phyloP scores from a whole-genome alignment of 805 yeast species.

The Kodamaea restingae region DNA sequence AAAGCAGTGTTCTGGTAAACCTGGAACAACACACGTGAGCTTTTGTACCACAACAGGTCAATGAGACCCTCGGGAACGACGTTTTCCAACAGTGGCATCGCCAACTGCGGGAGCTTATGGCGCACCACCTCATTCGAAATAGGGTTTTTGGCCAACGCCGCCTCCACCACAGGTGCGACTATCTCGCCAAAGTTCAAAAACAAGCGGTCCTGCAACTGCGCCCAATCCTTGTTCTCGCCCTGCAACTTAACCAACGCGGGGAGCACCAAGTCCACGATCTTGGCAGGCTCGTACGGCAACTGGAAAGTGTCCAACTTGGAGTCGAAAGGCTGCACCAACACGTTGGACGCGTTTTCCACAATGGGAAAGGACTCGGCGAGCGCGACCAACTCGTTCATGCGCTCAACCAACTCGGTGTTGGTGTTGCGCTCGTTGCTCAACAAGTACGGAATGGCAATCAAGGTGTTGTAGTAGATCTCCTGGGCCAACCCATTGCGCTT shows the following conservation, averaged over 20 bases:
- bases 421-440: constrained; percentile 32
- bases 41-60: constrained; percentile 60
- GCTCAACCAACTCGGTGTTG: constrained; percentile 28
- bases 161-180: constrained; percentile 30
- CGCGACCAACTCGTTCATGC: constrained; percentile 44
- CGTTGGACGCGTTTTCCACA: constrained; percentile 16
- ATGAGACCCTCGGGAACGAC: constrained; percentile 32
- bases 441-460: constrained; percentile 63
- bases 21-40: constrained; percentile 58
- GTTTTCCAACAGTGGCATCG: constrained; percentile 23
- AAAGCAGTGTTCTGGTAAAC: constrained; percentile 56
- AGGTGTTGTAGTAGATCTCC: constrained; percentile 57
- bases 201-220: constrained; percentile 26
- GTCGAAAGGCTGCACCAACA: constrained; percentile 36
- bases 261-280: constrained; percentile 45
- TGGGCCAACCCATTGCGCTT: constrained; percentile 60
- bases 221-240: constrained; percentile 39
- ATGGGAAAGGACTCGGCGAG: constrained; percentile 40
- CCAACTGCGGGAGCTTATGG: constrained; percentile 38
- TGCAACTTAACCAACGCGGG: constrained; percentile 43
- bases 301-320: constrained; percentile 27
- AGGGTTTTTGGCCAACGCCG: constrained; percentile 30
- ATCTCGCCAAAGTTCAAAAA: constrained; percentile 32
- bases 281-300: constrained; percentile 50
- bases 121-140: constrained; percentile 37